These are phyloP conservation scores for Phytophthora citrophthora DNA, from an alignment of 352 stramenopile genomes.

Conservation along the genomic window DNA sequence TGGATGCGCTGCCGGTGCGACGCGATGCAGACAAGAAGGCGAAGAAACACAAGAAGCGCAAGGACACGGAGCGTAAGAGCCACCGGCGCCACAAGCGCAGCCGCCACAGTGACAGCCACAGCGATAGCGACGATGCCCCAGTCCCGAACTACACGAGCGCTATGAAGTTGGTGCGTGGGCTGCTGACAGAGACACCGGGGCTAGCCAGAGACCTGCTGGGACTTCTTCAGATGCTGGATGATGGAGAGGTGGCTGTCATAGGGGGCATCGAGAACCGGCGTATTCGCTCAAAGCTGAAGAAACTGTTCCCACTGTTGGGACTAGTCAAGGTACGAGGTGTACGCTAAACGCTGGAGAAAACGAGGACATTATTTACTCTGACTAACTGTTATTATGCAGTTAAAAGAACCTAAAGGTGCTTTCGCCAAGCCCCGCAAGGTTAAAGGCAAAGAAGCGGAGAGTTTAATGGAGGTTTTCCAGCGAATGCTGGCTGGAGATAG, in stretches of 20 bases:
- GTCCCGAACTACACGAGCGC: constrained; percentile 41
- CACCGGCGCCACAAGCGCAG: constrained; percentile 23
- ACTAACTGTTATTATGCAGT: constrained; percentile 23
- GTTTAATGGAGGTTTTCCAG: constrained; percentile 62
- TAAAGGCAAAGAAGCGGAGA: constrained; percentile 16
- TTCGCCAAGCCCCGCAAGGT: constrained; percentile 48
- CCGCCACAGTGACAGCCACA: constrained; percentile 19
- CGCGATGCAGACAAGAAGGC: constrained; percentile 38
- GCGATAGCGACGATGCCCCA: constrained; percentile 17
- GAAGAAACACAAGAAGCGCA: constrained; percentile 46
- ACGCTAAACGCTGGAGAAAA: not conserved
- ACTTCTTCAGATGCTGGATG: constrained; percentile 81
- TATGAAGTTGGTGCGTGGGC: constrained; percentile 49
- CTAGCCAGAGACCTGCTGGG: constrained; percentile 66
- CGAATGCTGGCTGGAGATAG: constrained; percentile 41
- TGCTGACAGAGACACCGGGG: constrained; percentile 73
- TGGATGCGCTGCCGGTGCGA: too few relatives aligned
- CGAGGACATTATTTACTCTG: not conserved
- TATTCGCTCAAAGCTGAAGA: constrained; percentile 68
- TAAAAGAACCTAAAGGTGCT: constrained; percentile 59
- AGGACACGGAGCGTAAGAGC: constrained; percentile 37
- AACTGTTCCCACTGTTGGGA: constrained; percentile 77
- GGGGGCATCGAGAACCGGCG: constrained; percentile 75
- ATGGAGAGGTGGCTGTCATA: constrained; percentile 78
- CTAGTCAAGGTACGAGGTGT: constrained; percentile 54